These are phyloP conservation scores for Pseudozyma tsukubaensis DNA, from an alignment of 1,284 basidiomycete species.

Conservation along the genomic window DNA sequence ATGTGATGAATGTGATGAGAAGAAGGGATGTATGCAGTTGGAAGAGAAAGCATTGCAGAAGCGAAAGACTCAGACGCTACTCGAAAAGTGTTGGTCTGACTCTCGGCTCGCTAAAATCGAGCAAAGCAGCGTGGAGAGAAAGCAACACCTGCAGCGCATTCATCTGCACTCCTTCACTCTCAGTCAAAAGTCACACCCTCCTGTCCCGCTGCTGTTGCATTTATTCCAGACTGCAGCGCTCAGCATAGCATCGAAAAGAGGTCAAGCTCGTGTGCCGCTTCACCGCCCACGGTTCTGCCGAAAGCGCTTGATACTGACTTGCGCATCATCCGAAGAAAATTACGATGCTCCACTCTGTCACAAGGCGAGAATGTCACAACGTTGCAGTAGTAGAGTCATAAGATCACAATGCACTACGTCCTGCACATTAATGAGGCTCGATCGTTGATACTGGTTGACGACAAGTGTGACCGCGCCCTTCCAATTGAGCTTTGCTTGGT, in stretches of 20 bases:
- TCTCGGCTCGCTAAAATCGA: conserved; percentile 6
- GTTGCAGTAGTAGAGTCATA: too few relatives aligned
- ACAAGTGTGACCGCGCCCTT: too few relatives aligned
- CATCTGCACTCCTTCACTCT: background rate
- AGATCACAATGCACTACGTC: too few relatives aligned
- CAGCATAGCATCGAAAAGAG: background rate
- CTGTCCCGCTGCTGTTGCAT: background rate
- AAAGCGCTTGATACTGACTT: too few relatives aligned
- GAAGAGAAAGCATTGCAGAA: background rate
- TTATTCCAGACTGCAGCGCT: background rate
- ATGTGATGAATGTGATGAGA: background rate
- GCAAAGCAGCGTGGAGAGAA: background rate
- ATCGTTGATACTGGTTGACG: too few relatives aligned
- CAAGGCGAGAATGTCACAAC: too few relatives aligned
- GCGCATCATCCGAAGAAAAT: too few relatives aligned
- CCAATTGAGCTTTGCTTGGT: too few relatives aligned
- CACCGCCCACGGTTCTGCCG: too few relatives aligned
- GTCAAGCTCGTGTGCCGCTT: too few relatives aligned
- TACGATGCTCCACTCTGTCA: too few relatives aligned
- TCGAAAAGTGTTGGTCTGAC: conserved; percentile 8
- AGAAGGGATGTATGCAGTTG: conserved; percentile 14
- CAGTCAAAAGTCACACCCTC: background rate
- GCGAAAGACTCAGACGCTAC: background rate
- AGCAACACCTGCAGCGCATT: background rate
- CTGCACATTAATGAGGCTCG: too few relatives aligned